Conservation (phyloP, 805 yeast genomes). For the Kuraishia capsulata region DNA sequence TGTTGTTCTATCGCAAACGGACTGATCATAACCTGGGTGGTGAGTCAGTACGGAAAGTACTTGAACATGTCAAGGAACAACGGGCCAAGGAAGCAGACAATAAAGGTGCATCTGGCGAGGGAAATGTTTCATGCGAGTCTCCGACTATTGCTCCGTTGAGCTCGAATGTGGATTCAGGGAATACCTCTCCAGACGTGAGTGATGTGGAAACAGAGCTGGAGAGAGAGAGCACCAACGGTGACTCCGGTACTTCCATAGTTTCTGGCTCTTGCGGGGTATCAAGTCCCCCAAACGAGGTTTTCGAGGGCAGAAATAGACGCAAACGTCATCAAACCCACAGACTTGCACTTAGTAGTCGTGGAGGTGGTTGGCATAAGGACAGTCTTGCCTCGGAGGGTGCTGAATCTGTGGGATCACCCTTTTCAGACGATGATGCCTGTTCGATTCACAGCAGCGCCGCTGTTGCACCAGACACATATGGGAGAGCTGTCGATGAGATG, state of each 20-base stretch:
- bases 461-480: slow-evolving; percentile 11
- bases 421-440: slow-evolving; percentile 21
- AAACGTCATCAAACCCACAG: slow-evolving; percentile 13
- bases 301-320: slow-evolving; percentile 1
- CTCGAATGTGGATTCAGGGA: too few relatives aligned
- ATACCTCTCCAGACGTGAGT: slow-evolving; percentile 21
- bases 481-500: neutral
- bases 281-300: too few relatives aligned
- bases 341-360: neutral
- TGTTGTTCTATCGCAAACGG: slow-evolving; percentile 70
- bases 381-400: neutral
- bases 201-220: slow-evolving; percentile 18
- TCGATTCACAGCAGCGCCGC: slow-evolving; percentile 20
- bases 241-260: too few relatives aligned
- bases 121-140: too few relatives aligned
- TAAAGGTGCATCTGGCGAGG: slow-evolving; percentile 1
- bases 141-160: too few relatives aligned
- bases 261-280: too few relatives aligned
- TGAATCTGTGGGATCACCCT: slow-evolving; percentile 20
- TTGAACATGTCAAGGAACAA: slow-evolving; percentile 1
- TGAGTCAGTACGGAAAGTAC: slow-evolving; percentile 24
- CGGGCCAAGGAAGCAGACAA: too few relatives aligned
- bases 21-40: slow-evolving; percentile 37
- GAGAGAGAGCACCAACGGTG: slow-evolving; percentile 11
- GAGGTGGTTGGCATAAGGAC: neutral